A percentile compares a stretch with the other conserved stretches of the same genome.
These are phyloP conservation scores for Raphanus sativus DNA, from an alignment of 345 rosid species.

Conservation along the genomic window DNA sequence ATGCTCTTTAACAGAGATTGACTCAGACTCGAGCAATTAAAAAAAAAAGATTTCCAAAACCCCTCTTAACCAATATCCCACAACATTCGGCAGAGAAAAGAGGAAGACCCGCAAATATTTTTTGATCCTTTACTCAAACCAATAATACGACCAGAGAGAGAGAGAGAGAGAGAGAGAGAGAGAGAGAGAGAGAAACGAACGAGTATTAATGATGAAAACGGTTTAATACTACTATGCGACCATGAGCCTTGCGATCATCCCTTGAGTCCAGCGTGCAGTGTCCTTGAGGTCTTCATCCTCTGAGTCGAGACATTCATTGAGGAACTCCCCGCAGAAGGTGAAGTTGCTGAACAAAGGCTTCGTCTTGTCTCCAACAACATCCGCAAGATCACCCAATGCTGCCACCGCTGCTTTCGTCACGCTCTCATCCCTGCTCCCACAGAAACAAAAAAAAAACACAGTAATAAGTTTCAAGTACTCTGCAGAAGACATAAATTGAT, in stretches of 20 bases:
- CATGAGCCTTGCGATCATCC: slow-evolving; percentile 79
- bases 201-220: neutral
- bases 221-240: slow-evolving; percentile 34
- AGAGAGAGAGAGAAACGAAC: neutral
- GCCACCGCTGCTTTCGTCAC: slow-evolving; percentile 90
- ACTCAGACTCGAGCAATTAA: neutral
- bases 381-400: slow-evolving; percentile 94
- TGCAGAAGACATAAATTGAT: neutral
- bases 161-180: neutral
- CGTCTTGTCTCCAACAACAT: slow-evolving; percentile 71
- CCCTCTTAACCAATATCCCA: slow-evolving; percentile 28
- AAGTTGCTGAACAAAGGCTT: slow-evolving; percentile 65
- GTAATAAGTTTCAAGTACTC: neutral
- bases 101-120: slow-evolving; percentile 25
- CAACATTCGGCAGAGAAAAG: slow-evolving; percentile 22
- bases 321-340: slow-evolving; percentile 57
- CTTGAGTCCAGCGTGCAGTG: slow-evolving; percentile 86
- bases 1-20: slow-evolving; percentile 14
- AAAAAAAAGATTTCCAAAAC: neutral
- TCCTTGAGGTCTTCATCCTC: slow-evolving; percentile 86
- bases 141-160: slow-evolving; percentile 18
- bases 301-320: slow-evolving; percentile 73
- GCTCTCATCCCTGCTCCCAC: slow-evolving; percentile 64
- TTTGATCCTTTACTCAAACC: slow-evolving; percentile 20
- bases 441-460: neutral